Conservation (phyloP, 2,329 filamentous ascomycete genomes). For the Fusarium lyarnte region DNA sequence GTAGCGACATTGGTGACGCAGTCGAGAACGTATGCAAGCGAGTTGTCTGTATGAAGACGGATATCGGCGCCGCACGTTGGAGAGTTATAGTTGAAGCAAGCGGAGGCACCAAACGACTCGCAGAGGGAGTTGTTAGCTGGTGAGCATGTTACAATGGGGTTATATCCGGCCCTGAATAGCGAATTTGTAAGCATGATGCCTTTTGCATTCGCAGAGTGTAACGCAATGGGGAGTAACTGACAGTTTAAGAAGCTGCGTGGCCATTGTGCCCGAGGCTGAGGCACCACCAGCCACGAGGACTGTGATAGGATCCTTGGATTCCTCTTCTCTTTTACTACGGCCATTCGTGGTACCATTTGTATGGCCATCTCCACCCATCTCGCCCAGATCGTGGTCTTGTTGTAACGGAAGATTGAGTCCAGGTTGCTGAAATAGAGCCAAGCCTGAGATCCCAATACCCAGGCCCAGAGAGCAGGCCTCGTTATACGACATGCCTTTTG, state of each 20-base stretch:
- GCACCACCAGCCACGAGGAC: neutral
- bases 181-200: neutral
- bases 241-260: neutral
- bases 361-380: too few relatives aligned
- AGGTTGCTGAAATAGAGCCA: neutral
- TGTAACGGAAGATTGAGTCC: neutral
- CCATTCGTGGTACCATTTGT: neutral
- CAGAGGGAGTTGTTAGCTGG: neutral
- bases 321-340: neutral
- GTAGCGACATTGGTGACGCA: neutral
- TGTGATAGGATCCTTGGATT: neutral
- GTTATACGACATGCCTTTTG: neutral
- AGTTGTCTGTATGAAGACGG: neutral
- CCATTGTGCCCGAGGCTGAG: neutral
- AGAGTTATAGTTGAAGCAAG: neutral
- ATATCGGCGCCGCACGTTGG: neutral
- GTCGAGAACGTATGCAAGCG: neutral
- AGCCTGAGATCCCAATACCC: neutral
- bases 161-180: neutral
- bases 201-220: fast-evolving
- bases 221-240: neutral
- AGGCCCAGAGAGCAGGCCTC: neutral
- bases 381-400: neutral
- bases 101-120: neutral
- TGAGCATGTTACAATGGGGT: neutral